Evolutionary conservation across 257 asterid genomes (phyloP).

Genomic region (Anisodus tanguticus): DNA sequence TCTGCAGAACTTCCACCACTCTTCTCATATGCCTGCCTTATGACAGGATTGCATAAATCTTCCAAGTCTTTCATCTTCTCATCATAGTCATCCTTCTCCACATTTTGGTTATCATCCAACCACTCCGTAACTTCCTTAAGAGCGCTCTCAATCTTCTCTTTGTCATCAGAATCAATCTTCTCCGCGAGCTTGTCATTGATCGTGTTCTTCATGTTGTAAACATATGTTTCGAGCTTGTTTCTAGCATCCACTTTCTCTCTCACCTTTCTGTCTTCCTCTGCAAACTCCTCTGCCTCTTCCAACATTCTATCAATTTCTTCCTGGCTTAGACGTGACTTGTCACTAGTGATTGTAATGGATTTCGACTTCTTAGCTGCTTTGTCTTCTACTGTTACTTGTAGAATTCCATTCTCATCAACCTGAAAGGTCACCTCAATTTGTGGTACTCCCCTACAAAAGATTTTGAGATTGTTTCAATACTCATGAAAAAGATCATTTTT

Average conservation of each 20-base stretch:
- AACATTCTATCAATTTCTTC: conserved; percentile 37
- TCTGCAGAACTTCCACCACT: conserved; percentile 28
- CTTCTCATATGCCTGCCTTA: conserved; percentile 29
- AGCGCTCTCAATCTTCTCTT: conserved; percentile 34
- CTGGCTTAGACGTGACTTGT: conserved; percentile 25
- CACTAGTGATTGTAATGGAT: conserved; percentile 36
- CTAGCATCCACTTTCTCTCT: conserved; percentile 35
- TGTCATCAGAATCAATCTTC: conserved; percentile 37
- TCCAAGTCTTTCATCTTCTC: conserved; percentile 41
- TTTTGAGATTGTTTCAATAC: not conserved
- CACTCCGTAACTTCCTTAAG: conserved; percentile 37
- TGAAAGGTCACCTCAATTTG: conserved; percentile 40
- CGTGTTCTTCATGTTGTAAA: conserved; percentile 37
- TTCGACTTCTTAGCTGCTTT: conserved; percentile 36
- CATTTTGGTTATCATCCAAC: conserved; percentile 38
- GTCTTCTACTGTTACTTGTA: conserved; percentile 36
- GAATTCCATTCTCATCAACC: conserved; percentile 34
- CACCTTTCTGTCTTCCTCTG: conserved; percentile 34
- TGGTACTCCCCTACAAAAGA: conserved; percentile 31
- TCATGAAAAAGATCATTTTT: not conserved
- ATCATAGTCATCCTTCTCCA: conserved; percentile 32
- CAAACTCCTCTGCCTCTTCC: conserved; percentile 37
- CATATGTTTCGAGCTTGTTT: conserved; percentile 35
- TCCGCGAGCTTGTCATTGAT: conserved; percentile 37
- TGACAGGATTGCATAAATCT: conserved; percentile 37